These are phyloP conservation scores for Excoecaria agallocha DNA, from an alignment of 345 rosid species.

Conservation along the genomic window DNA sequence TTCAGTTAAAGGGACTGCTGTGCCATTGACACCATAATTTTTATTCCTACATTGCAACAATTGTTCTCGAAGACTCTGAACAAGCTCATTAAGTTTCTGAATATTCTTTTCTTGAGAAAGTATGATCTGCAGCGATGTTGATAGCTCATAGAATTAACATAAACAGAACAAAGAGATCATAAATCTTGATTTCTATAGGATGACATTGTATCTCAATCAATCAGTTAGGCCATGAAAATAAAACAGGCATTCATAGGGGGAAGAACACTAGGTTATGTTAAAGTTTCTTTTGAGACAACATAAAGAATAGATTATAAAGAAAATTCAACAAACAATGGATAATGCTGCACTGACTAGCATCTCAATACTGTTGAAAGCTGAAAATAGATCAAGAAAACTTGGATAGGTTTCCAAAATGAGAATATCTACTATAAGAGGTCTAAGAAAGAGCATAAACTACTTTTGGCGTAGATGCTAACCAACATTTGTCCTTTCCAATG, in stretches of 20 bases:
- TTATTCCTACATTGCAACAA: slow-evolving; percentile 52
- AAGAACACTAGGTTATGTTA: neutral
- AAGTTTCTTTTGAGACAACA: neutral
- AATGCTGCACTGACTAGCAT: neutral
- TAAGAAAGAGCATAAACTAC: neutral
- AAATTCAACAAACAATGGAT: neutral
- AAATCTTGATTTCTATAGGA: neutral
- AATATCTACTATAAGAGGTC: neutral
- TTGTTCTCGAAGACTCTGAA: slow-evolving; percentile 52
- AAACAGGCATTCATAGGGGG: neutral
- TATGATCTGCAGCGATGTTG: slow-evolving; percentile 47
- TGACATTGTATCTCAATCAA: neutral
- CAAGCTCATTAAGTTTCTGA: slow-evolving; percentile 60
- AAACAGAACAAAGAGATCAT: neutral
- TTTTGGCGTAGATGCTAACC: neutral
- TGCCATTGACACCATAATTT: slow-evolving; percentile 30
- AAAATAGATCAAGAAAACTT: neutral
- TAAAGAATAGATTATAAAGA: neutral
- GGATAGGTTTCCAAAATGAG: neutral
- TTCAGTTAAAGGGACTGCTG: slow-evolving; percentile 40
- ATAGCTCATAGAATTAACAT: slow-evolving; percentile 1
- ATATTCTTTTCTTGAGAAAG: slow-evolving; percentile 70
- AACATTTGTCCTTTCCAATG: neutral
- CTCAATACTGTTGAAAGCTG: neutral
- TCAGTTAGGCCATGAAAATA: neutral